phyloP scores from a whole-genome alignment of 2,329 filamentous ascomycete genomes.

The Botrytis cinerea region DNA sequence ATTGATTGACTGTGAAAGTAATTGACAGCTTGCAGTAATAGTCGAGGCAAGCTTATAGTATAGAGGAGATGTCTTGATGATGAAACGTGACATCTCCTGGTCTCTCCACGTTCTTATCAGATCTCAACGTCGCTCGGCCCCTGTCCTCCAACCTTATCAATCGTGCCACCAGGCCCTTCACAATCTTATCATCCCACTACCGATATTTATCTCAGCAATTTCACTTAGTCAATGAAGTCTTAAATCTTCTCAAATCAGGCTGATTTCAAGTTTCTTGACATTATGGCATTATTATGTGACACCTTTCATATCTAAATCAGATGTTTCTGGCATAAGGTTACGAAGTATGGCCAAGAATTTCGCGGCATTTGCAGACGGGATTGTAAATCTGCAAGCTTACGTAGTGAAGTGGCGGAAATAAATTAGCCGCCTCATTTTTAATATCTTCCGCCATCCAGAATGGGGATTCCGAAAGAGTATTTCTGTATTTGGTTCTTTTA shows the following conservation, averaged over 20 bases:
- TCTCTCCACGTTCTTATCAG: slow-evolving; percentile 11
- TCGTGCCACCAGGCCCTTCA: not conserved
- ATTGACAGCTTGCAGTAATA: not conserved
- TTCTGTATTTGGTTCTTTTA: not conserved
- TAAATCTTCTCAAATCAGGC: not conserved
- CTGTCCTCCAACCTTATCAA: not conserved
- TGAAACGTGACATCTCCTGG: slow-evolving; percentile 10
- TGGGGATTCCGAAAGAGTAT: not conserved
- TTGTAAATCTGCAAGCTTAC: not conserved
- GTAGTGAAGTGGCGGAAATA: not conserved
- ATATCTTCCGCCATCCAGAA: not conserved
- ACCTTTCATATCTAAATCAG: not conserved
- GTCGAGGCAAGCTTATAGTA: not conserved
- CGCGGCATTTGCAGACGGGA: not conserved
- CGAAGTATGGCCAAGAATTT: not conserved
- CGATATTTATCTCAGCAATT: not conserved
- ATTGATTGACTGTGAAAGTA: not conserved
- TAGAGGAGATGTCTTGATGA: not conserved
- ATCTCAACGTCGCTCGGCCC: not conserved
- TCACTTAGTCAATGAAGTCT: no score
- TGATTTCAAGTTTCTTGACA: not conserved
- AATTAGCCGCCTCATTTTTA: not conserved
- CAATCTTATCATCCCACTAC: slow-evolving; percentile 3
- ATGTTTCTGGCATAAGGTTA: not conserved
- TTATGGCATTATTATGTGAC: not conserved